Evolutionary conservation across 2,329 filamentous ascomycete genomes (phyloP).

Genomic region (Gnomoniopsis smithogilvyi): DNA sequence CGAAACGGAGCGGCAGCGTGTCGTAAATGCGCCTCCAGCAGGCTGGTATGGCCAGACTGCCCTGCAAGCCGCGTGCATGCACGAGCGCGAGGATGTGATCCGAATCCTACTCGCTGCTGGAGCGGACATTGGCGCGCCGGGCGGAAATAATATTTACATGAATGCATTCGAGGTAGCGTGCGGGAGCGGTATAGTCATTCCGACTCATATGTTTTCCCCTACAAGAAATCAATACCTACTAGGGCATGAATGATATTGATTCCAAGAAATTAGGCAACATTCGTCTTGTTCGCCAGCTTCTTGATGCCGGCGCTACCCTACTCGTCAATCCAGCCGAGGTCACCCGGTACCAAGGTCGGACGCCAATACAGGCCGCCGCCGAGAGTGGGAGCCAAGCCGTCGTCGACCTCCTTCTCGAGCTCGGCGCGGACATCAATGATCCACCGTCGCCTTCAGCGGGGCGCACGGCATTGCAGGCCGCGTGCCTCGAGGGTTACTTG

Average conservation of each 20-base stretch:
- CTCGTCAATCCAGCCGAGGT: constrained; percentile 27
- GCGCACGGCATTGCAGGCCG: constrained; percentile 23
- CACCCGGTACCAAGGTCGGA: constrained; percentile 32
- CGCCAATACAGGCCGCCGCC: constrained; percentile 35
- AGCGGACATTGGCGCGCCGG: constrained; percentile 31
- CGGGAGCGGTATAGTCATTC: constrained; percentile 13
- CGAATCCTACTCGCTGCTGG: constrained; percentile 27
- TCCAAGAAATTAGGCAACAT: constrained; percentile 8
- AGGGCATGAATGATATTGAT: not conserved
- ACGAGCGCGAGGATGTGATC: constrained; percentile 24
- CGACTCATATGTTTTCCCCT: too few relatives aligned
- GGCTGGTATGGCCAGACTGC: constrained; percentile 35
- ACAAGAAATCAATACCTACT: too few relatives aligned
- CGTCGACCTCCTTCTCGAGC: constrained; percentile 28
- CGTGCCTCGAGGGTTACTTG: constrained; percentile 11
- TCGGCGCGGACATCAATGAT: constrained; percentile 35
- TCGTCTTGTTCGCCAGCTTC: constrained; percentile 24
- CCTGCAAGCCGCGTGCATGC: constrained; percentile 33
- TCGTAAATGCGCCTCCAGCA: constrained; percentile 28
- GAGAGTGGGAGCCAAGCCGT: constrained; percentile 25
- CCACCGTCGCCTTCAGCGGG: constrained; percentile 20
- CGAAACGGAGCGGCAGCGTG: not conserved
- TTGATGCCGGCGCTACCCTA: constrained; percentile 24
- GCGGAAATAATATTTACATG: constrained; percentile 32
- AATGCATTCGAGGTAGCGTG: constrained; percentile 39